Evolutionary conservation across 2,329 filamentous ascomycete genomes (phyloP).

Genomic region (Chaetomium strumarium): DNA sequence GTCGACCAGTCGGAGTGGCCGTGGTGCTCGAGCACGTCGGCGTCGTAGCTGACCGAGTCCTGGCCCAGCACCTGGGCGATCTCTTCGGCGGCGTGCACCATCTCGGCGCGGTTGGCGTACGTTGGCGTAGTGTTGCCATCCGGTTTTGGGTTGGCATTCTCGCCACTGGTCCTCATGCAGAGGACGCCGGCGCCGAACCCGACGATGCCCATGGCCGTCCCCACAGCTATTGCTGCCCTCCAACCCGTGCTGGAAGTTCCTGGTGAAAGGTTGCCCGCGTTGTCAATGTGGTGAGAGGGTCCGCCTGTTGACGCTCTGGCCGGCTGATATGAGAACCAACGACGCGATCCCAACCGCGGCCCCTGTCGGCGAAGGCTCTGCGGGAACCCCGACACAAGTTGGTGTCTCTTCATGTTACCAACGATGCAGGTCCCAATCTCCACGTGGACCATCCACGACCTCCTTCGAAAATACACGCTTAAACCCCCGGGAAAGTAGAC

Average conservation of each 20-base stretch:
- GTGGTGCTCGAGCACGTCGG: slow-evolving; percentile 57
- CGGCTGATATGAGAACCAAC: not conserved
- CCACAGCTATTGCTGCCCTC: not conserved
- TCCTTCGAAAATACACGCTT: too few species aligned
- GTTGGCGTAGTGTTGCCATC: not conserved
- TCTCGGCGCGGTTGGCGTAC: slow-evolving; percentile 20
- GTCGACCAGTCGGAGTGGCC: slow-evolving; percentile 67
- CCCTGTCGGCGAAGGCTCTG: not conserved
- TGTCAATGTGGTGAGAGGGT: not conserved
- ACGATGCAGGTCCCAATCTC: not conserved
- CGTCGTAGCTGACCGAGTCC: slow-evolving; percentile 57
- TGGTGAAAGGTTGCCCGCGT: not conserved
- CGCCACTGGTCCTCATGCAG: not conserved
- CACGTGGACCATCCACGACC: too few species aligned
- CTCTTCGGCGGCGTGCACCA: slow-evolving; percentile 48
- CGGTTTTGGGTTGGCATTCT: not conserved
- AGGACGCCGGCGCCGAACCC: slow-evolving; percentile 11
- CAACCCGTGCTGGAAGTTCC: not conserved
- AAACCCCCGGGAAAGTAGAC: too few species aligned
- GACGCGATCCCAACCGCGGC: not conserved
- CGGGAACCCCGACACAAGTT: slow-evolving; percentile 1
- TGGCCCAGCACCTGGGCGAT: slow-evolving; percentile 47
- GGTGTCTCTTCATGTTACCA: not conserved
- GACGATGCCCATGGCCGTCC: not conserved
- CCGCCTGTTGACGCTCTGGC: not conserved